Conservation (phyloP, 192 early-diverging fungal species). For the Backusella liffmaniae region DNA sequence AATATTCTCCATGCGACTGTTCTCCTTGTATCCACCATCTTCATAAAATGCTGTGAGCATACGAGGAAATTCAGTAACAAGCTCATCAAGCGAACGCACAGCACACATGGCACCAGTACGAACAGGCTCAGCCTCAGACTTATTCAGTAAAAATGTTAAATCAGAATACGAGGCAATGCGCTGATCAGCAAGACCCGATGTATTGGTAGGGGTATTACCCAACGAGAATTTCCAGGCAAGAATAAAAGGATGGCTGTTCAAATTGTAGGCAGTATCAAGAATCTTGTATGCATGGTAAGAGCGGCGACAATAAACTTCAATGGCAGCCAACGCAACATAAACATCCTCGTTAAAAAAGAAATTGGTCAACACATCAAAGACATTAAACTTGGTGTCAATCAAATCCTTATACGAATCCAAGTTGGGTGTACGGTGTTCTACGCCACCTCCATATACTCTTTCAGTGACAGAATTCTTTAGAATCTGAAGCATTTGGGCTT, state of each 20-base stretch:
- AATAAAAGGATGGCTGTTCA: slow-evolving; percentile 60
- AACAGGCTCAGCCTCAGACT: slow-evolving; percentile 66
- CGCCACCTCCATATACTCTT: slow-evolving; percentile 72
- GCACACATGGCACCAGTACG: slow-evolving; percentile 88
- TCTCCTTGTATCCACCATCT: slow-evolving; percentile 15
- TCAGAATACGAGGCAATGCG: slow-evolving; percentile 79
- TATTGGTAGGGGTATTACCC: slow-evolving; percentile 23
- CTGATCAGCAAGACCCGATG: slow-evolving; percentile 37
- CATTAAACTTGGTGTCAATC: slow-evolving; percentile 90
- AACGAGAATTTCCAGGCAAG: slow-evolving; percentile 78
- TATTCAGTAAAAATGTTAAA: slow-evolving; percentile 72
- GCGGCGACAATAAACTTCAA: slow-evolving; percentile 95
- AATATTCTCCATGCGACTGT: slow-evolving; percentile 66
- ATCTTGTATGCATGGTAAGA: slow-evolving; percentile 97
- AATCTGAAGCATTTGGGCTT: slow-evolving; percentile 79
- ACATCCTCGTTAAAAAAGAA: slow-evolving; percentile 89
- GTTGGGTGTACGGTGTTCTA: slow-evolving; percentile 67
- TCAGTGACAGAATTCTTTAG: slow-evolving; percentile 72
- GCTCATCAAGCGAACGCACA: slow-evolving; percentile 62
- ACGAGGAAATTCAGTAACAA: slow-evolving; percentile 60
- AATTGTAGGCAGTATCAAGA: slow-evolving; percentile 72
- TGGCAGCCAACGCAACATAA: slow-evolving; percentile 76
- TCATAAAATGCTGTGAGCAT: slow-evolving; percentile 59
- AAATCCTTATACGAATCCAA: slow-evolving; percentile 78
- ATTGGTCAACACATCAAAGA: slow-evolving; percentile 91